phyloP scores from a whole-genome alignment of 2,329 filamentous ascomycete genomes.

The Scedosporium minutisporum region DNA sequence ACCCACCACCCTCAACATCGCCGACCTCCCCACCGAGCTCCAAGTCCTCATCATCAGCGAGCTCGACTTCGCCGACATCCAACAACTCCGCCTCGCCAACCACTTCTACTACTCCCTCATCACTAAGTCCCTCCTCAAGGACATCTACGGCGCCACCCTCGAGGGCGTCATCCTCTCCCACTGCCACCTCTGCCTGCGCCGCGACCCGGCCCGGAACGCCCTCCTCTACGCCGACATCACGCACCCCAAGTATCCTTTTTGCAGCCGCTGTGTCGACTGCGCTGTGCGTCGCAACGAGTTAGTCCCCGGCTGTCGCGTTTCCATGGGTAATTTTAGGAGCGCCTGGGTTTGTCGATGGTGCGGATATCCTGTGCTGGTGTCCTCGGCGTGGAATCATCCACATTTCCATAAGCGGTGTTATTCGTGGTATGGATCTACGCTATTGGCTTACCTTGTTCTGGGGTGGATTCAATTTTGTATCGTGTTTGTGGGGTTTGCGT shows the following conservation, averaged over 20 bases:
- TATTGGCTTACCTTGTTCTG: constrained; percentile 27
- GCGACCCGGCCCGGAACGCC: constrained; percentile 18
- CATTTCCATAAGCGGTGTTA: constrained; percentile 33
- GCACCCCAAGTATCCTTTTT: constrained; percentile 25
- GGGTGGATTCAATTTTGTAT: constrained; percentile 28
- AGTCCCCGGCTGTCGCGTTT: constrained; percentile 25
- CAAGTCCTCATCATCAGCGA: constrained; percentile 29
- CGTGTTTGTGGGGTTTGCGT: constrained; percentile 23
- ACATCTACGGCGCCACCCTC: constrained; percentile 16
- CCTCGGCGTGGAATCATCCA: constrained; percentile 21
- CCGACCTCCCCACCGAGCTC: constrained; percentile 28
- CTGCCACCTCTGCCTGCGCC: constrained; percentile 29
- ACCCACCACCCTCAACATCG: neutral
- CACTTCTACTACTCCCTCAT: constrained; percentile 24
- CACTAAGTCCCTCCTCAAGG: constrained; percentile 25
- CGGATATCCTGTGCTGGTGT: constrained; percentile 25
- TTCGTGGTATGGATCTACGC: constrained; percentile 23
- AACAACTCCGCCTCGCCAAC: constrained; percentile 31
- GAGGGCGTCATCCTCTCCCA: constrained; percentile 23
- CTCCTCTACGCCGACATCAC: constrained; percentile 22
- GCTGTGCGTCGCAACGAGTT: constrained; percentile 24
- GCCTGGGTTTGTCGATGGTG: constrained; percentile 36
- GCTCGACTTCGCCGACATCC: constrained; percentile 32
- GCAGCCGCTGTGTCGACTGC: constrained; percentile 30
- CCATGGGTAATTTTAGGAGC: constrained; percentile 22